Conservation (phyloP, 805 yeast species). For the Wickerhamomyces hampshirensis region DNA sequence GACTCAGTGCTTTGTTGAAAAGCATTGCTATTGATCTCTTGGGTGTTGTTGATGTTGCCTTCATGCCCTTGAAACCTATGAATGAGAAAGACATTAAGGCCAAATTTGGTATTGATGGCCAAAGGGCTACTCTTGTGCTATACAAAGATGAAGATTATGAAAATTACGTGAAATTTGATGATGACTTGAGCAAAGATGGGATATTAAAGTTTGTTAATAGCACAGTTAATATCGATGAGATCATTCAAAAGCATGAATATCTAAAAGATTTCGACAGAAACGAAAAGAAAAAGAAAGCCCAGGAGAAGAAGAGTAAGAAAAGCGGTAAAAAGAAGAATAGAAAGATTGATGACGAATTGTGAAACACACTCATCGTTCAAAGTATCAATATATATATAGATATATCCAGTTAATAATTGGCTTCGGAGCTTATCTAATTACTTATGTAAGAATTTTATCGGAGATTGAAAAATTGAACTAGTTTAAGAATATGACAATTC, state of each 20-base stretch:
- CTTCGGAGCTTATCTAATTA: no score
- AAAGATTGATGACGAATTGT: slow-evolving; percentile 15
- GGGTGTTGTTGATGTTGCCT: slow-evolving; percentile 44
- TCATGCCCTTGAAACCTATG: slow-evolving; percentile 27
- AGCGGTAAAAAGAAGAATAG: neutral
- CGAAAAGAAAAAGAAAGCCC: slow-evolving; percentile 16
- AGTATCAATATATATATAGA: no score
- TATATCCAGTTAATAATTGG: no score
- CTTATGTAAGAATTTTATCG: no score
- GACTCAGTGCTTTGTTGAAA: slow-evolving; percentile 52
- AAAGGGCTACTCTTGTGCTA: slow-evolving; percentile 12
- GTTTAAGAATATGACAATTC: no score
- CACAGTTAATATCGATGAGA: slow-evolving; percentile 22
- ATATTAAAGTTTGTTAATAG: slow-evolving; percentile 29
- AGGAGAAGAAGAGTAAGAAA: slow-evolving; percentile 1
- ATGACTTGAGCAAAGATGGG: slow-evolving; percentile 27
- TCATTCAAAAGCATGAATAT: slow-evolving; percentile 8
- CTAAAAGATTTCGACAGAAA: slow-evolving; percentile 21
- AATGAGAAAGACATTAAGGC: slow-evolving; percentile 15
- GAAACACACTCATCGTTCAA: no score
- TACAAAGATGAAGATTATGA: slow-evolving; percentile 14
- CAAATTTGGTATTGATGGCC: slow-evolving; percentile 13
- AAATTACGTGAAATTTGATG: slow-evolving; percentile 23
- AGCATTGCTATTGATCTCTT: slow-evolving; percentile 68
- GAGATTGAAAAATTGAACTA: no score